Evolutionary conservation across 2,329 filamentous ascomycete genomes (phyloP), one percentile per base, ranked within the genome.

Genomic region (Talaromyces rugulosus): DNA sequence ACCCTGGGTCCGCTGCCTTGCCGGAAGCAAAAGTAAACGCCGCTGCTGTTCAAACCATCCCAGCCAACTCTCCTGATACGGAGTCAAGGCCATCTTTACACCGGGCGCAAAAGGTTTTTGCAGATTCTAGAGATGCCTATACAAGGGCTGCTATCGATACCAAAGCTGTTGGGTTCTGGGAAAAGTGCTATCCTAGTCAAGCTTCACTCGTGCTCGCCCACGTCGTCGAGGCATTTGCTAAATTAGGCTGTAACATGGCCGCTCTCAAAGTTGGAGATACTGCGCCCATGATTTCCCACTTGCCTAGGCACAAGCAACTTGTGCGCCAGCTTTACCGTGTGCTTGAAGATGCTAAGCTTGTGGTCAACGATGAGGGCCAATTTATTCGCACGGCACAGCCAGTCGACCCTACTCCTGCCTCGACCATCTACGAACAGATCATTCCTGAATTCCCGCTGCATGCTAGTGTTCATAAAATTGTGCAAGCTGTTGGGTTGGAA

Each of bases 321-420:
- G 66, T 74, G 12, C 64, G 71, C 0, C 74, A 71, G 51, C 63
- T 78, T 1, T 78, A 77, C 62, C 58, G 63, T 11, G 65, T 77
- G 23, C 66, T 80, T 1, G 70, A 66, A 33, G 62, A 71, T 52
- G 56, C 73, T 73, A 42, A 69, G 69, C 7, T 66, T 69, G 1
- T 60, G 77, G 18, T 65, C 73, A 28, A 50, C 72, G 8, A 61
- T 69, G 68, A 65, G 2, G 58, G 55, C 1, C 53, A 61, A 14
- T 68, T 72, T 28, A 71, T 65, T 11, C 72, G 76, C 8, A 77
- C 75, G 0, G 59, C 62, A 5, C 60, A 70, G 1, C n/a, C 66
- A 0, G 62, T 62, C 1, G 70, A 73, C 3, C 23, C 14, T 3
- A 68, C 69, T 44, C 50, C 66, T 0, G 71, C 70, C 60, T 47